Conservation (phyloP, 139 green algal genomes). For the Auxenochlorella protothecoides region DNA sequence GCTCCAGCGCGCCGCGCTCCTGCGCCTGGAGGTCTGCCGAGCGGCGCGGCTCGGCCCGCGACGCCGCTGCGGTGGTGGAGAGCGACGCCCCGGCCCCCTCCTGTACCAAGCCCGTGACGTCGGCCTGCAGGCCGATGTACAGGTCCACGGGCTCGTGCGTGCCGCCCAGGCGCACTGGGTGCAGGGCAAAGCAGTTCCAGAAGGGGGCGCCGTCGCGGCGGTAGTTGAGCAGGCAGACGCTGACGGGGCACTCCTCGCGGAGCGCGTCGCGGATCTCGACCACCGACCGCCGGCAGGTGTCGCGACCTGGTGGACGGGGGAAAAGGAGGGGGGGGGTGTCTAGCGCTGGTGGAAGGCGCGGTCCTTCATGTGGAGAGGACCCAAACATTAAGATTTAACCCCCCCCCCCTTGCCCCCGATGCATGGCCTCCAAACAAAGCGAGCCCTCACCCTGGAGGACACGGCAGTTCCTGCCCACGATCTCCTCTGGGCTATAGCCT, state of each 20-base stretch:
- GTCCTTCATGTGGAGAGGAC: no score
- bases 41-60: constrained; percentile 6
- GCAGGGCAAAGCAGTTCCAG: constrained; percentile 36
- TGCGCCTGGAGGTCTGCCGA: neutral
- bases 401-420: neutral
- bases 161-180: constrained; percentile 16
- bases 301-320: constrained; percentile 2
- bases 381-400: neutral
- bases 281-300: constrained; percentile 16
- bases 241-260: constrained; percentile 25
- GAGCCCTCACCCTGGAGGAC: constrained; percentile 42
- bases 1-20: neutral
- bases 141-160: constrained; percentile 31
- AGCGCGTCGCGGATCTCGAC: constrained; percentile 37
- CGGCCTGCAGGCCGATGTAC: constrained; percentile 71
- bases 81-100: neutral
- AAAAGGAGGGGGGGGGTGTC: neutral
- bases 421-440: neutral
- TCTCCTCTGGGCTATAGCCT: constrained; percentile 41
- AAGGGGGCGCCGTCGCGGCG: constrained; percentile 31
- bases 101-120: constrained; percentile 38
- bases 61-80: neutral
- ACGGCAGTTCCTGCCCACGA: constrained; percentile 54
- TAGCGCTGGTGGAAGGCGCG: neutral
- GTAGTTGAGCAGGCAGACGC: constrained; percentile 56